Conservation (phyloP, 1,284 basidiomycete species). For the Ceratobasidium sp. region DNA sequence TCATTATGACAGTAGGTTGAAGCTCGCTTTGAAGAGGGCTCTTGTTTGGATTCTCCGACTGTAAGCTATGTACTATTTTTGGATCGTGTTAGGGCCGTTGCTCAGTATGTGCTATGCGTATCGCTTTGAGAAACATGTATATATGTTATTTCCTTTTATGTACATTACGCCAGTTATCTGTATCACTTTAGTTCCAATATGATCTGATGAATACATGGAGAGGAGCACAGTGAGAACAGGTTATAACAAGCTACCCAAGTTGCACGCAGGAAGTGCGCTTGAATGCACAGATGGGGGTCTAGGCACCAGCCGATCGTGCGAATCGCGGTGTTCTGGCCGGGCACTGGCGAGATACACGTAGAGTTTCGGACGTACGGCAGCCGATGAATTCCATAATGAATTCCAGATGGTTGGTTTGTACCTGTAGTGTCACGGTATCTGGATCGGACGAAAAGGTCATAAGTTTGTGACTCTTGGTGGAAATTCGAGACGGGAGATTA, state of each 20-base stretch:
- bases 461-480: too few species aligned
- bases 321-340: background rate
- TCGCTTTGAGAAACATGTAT: background rate
- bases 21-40: background rate
- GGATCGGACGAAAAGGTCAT: background rate
- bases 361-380: background rate
- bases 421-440: background rate
- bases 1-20: slow-evolving; percentile 31
- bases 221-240: too few species aligned
- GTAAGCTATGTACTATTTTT: background rate
- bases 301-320: background rate
- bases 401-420: background rate
- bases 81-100: background rate
- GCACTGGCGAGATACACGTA: background rate
- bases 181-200: background rate
- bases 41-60: slow-evolving; percentile 14
- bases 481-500: background rate
- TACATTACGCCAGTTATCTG: background rate
- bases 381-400: slow-evolving; percentile 35
- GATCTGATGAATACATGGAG: background rate
- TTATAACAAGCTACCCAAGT: too few species aligned
- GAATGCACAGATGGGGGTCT: too few species aligned
- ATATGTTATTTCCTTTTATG: background rate
- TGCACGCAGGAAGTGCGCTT: too few species aligned
- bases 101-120: background rate